Evolutionary conservation across 495 filamentous ascomycete species (phyloP).

Genomic region (Podospora comata): DNA sequence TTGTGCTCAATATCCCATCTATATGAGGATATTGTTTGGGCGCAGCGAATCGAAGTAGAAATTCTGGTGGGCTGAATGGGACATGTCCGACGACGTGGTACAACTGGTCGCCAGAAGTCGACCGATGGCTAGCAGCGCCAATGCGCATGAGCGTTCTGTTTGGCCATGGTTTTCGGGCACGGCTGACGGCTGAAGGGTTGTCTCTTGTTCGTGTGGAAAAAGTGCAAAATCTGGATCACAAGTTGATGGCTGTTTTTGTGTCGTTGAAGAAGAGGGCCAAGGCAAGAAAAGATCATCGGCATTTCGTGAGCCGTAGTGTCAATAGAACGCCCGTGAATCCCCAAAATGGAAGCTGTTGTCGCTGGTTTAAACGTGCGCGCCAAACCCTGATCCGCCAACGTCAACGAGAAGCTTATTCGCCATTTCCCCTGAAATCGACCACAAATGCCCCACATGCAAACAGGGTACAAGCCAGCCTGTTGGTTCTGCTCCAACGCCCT

Average conservation of each 20-base stretch:
- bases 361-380: background rate
- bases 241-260: background rate
- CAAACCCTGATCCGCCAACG: background rate
- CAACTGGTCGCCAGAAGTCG: background rate
- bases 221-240: background rate
- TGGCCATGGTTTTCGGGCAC: background rate
- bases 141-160: background rate
- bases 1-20: background rate
- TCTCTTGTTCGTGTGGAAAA: background rate
- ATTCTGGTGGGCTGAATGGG: background rate
- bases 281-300: background rate
- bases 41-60: background rate
- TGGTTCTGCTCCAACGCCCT: background rate
- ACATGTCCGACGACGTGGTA: background rate
- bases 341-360: background rate
- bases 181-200: background rate
- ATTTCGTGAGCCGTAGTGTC: background rate
- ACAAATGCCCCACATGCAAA: background rate
- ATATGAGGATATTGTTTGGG: background rate
- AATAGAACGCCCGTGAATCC: background rate
- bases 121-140: background rate
- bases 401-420: conserved; percentile 7
- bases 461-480: background rate
- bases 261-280: background rate
- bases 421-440: background rate